Conservation (phyloP, 2,329 filamentous ascomycete species). For the Sporothrix sp. region DNA sequence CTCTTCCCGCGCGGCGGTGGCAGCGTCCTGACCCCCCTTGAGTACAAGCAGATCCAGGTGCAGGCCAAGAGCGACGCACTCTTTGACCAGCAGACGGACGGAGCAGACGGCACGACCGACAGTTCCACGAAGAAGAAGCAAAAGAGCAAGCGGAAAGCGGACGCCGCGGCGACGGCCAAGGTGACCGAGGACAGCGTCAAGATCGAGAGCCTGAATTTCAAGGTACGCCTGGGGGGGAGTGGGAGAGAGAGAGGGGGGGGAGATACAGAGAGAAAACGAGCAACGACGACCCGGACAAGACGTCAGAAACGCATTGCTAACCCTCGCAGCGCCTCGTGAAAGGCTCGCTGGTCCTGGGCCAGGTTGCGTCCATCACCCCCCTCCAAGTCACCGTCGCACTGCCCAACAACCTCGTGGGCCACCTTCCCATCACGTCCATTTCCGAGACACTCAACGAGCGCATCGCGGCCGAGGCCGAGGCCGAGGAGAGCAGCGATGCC, state of each 20-base stretch:
- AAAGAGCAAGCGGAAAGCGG: conserved; percentile 43
- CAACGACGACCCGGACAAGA: too few species aligned
- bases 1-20: conserved; percentile 89
- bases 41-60: conserved; percentile 92
- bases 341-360: conserved; percentile 80
- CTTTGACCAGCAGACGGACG: conserved; percentile 66
- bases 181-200: conserved; percentile 49
- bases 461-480: conserved; percentile 48
- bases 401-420: conserved; percentile 87
- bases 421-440: conserved; percentile 83
- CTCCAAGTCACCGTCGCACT: conserved; percentile 73
- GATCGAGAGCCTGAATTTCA: conserved; percentile 82
- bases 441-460: conserved; percentile 69
- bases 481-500: conserved; percentile 32
- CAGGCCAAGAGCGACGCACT: conserved; percentile 87
- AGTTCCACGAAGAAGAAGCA: conserved; percentile 42
- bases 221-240: conserved; percentile 43
- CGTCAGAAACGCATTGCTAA: too few species aligned
- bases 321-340: conserved; percentile 60
- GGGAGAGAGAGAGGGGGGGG: neutral
- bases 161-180: conserved; percentile 36
- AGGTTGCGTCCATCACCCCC: conserved; percentile 70
- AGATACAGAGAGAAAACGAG: neutral
- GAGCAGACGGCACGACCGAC: conserved; percentile 35
- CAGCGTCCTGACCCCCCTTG: conserved; percentile 80